phyloP scores from a whole-genome alignment of 2,329 filamentous ascomycete genomes.

The Coniochaeta sp. region DNA sequence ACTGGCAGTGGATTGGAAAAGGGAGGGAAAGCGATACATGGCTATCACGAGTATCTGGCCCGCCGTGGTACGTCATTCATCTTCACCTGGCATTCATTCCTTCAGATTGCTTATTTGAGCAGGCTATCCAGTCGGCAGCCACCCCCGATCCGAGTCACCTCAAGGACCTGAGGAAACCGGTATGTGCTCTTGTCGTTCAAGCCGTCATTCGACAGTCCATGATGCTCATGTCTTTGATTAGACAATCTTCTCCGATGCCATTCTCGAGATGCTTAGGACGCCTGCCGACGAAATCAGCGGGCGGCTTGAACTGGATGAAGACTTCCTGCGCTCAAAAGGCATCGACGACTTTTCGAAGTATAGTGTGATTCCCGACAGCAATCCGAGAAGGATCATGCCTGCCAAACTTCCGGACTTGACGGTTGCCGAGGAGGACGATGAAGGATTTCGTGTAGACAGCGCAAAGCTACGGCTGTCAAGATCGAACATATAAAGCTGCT shows the following conservation, averaged over 20 bases:
- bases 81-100: too few species aligned
- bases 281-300: slow-evolving; percentile 60
- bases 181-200: too few species aligned
- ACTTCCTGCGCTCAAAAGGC: slow-evolving; percentile 64
- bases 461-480: too few species aligned
- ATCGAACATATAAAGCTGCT: too few species aligned
- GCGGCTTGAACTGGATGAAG: slow-evolving; percentile 66
- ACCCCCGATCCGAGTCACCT: too few species aligned
- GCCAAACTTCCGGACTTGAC: slow-evolving; percentile 42
- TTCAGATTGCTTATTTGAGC: too few species aligned
- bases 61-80: slow-evolving; percentile 59
- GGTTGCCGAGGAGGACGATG: not conserved
- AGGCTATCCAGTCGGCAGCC: too few species aligned
- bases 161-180: slow-evolving; percentile 58
- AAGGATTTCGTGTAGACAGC: too few species aligned
- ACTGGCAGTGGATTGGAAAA: slow-evolving; percentile 70
- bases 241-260: slow-evolving; percentile 72
- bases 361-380: slow-evolving; percentile 55
- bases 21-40: slow-evolving; percentile 60
- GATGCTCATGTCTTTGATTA: too few species aligned
- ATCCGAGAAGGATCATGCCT: slow-evolving; percentile 76
- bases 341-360: slow-evolving; percentile 70
- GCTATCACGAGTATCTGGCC: slow-evolving; percentile 80
- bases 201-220: too few species aligned
- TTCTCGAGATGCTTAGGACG: slow-evolving; percentile 61